These are phyloP conservation scores for Penicillium nucicola DNA, from an alignment of 495 filamentous ascomycete species.

Conservation along the genomic window DNA sequence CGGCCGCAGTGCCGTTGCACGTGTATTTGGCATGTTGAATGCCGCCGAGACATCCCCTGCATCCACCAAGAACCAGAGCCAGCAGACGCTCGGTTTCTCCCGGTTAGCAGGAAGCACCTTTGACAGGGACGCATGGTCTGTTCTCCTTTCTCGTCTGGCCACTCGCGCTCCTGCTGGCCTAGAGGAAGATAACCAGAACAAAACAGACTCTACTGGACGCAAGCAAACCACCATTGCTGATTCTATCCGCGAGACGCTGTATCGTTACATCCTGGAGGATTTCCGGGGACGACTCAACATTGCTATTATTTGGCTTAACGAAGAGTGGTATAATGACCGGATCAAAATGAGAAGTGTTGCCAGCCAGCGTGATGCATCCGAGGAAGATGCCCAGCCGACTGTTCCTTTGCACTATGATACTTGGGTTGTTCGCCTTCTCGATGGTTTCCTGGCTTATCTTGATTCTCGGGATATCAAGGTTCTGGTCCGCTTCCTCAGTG, in stretches of 20 bases:
- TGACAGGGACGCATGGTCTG: slow-evolving; percentile 89
- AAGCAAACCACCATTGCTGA: slow-evolving; percentile 50
- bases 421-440: slow-evolving; percentile 76
- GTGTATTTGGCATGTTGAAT: slow-evolving; percentile 75
- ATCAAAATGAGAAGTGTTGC: slow-evolving; percentile 50
- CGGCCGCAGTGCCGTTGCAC: slow-evolving; percentile 63
- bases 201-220: slow-evolving; percentile 16
- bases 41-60: slow-evolving; percentile 63
- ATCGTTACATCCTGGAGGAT: slow-evolving; percentile 82
- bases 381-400: slow-evolving; percentile 26
- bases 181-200: slow-evolving; percentile 43
- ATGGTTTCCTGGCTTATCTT: slow-evolving; percentile 83
- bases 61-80: slow-evolving; percentile 39
- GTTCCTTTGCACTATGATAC: slow-evolving; percentile 66
- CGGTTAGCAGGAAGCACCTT: slow-evolving; percentile 80
- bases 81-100: slow-evolving; percentile 61
- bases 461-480: slow-evolving; percentile 79
- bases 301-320: slow-evolving; percentile 86
- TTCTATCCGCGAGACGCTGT: slow-evolving; percentile 73
- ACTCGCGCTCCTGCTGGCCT: slow-evolving; percentile 72
- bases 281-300: slow-evolving; percentile 83
- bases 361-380: slow-evolving; percentile 33
- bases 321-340: slow-evolving; percentile 96
- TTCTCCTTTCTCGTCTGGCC: slow-evolving; percentile 78
- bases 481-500: slow-evolving; percentile 84